phyloP scores from a whole-genome alignment of 2,329 filamentous ascomycete genomes.

The Xylariaceae sp. region DNA sequence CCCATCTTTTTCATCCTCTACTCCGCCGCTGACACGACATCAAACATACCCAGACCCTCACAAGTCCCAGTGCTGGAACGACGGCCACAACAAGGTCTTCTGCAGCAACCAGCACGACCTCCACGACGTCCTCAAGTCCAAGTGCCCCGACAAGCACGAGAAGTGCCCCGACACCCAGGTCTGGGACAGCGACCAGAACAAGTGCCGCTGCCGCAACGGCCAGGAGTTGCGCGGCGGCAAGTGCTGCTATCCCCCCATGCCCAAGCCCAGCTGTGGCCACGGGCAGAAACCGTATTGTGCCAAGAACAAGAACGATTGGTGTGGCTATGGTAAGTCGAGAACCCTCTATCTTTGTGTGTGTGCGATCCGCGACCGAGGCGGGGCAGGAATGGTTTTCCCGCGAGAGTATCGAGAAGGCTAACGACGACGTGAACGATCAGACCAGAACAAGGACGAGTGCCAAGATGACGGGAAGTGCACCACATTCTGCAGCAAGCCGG shows the following conservation, averaged over 20 bases:
- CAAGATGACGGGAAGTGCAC: too few relatives aligned
- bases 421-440: too few relatives aligned
- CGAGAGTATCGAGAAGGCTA: too few relatives aligned
- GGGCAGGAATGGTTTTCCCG: too few relatives aligned
- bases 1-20: neutral
- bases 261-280: neutral
- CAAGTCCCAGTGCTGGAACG: neutral
- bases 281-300: neutral
- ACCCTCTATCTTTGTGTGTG: too few relatives aligned
- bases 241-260: neutral
- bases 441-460: too few relatives aligned
- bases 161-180: neutral
- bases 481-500: too few relatives aligned
- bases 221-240: neutral
- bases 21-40: neutral
- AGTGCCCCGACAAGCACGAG: neutral
- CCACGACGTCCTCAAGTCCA: neutral
- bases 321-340: too few relatives aligned
- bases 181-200: neutral
- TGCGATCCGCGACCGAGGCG: too few relatives aligned
- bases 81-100: neutral
- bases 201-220: constrained; percentile 2
- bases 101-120: neutral
- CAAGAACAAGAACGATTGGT: constrained; percentile 1
- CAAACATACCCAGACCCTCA: neutral